Conservation (phyloP, 2,329 filamentous ascomycete species). For the Fusarium foetens region DNA sequence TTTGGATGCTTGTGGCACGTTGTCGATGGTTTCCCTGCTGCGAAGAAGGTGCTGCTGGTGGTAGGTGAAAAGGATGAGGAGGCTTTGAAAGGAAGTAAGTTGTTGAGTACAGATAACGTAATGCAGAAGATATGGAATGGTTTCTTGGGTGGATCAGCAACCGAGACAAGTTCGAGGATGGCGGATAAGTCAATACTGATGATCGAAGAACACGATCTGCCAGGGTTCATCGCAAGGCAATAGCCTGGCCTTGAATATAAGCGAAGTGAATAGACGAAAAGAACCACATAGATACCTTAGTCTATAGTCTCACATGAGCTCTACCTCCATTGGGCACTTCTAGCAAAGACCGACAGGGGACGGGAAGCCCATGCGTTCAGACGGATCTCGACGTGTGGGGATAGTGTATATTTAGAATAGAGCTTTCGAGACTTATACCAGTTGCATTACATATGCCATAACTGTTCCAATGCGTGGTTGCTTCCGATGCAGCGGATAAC, state of each 20-base stretch:
- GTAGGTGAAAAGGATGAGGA: conserved; percentile 53
- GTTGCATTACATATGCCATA: not conserved
- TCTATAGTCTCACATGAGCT: not conserved
- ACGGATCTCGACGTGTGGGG: not conserved
- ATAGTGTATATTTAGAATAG: not conserved
- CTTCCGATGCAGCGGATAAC: not conserved
- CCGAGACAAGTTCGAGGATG: conserved; percentile 53
- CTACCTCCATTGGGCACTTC: too few relatives aligned
- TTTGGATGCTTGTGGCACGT: conserved; percentile 61
- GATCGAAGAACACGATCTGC: conserved; percentile 56
- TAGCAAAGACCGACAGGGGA: not conserved
- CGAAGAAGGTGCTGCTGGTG: conserved; percentile 53
- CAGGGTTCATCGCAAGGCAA: conserved; percentile 44
- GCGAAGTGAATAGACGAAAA: not conserved
- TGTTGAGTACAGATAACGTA: conserved; percentile 49
- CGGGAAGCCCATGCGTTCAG: not conserved
- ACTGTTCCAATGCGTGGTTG: not conserved
- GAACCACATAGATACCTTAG: not conserved
- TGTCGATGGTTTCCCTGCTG: conserved; percentile 56
- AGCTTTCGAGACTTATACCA: not conserved
- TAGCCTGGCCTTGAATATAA: not conserved
- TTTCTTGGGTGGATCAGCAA: conserved; percentile 55
- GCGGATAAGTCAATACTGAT: conserved; percentile 57
- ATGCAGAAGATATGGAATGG: conserved; percentile 61
- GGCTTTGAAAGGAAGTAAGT: conserved; percentile 44